Conservation (phyloP, 306 rosid genomes). For the Prunus mongolica region DNA sequence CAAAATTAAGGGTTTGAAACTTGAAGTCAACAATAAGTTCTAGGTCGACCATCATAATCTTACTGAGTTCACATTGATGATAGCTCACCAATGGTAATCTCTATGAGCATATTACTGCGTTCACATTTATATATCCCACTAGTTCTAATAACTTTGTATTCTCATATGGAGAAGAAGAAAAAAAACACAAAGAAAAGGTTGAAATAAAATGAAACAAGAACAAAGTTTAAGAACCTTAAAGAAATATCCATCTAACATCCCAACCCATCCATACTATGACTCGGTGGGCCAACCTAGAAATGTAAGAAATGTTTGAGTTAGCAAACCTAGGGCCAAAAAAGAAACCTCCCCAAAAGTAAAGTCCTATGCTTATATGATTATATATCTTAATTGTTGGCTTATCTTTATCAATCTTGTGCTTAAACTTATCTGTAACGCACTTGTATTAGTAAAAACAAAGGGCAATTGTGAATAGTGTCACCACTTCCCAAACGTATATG, state of each 20-base stretch:
- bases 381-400: neutral
- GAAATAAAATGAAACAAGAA: neutral
- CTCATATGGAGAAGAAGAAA: neutral
- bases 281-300: slow-evolving; percentile 5
- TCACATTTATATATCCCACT: neutral
- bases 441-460: neutral
- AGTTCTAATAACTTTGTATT: neutral
- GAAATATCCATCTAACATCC: neutral
- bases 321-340: neutral
- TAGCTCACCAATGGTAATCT: neutral
- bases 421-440: neutral
- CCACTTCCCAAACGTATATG: neutral
- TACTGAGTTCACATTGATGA: neutral
- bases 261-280: slow-evolving; percentile 4
- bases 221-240: neutral
- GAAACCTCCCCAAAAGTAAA: neutral
- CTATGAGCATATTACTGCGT: neutral
- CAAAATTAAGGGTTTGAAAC: too few species aligned
- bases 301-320: neutral
- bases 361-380: neutral
- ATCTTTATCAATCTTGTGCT: neutral
- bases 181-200: neutral
- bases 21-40: neutral
- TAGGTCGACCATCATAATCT: neutral
- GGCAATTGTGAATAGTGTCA: neutral